Base-by-base conservation (phyloP, 176 grass and related monocot species). In the Musa acuminata region DNA sequence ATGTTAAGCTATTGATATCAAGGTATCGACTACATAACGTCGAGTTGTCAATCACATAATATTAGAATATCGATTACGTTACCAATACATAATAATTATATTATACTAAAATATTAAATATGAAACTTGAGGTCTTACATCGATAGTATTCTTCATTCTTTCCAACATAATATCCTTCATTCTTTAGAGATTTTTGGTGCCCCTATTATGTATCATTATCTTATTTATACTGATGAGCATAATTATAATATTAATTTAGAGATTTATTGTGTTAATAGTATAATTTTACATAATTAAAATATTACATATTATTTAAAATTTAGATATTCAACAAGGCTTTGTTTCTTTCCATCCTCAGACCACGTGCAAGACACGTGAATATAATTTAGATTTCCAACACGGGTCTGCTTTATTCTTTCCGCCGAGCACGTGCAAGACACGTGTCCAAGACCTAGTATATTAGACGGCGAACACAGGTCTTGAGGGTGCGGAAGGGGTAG, bases 11-110 rank as follows among this genome's bases (percentile, higher is more conserved):
- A 29, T 29, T 0, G 3, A 35, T 0, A 5, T 35, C 29, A 5
- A 5, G 3, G 0, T 35, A 0, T 35, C 0, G 3, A 4, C 0
- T 35, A 4, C 0, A 35, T 35, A 0, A 5, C 3, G 0, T 35
- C 0, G 0, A 2, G 0, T 5, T 35, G 0, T 29, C 27, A 29
- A 29, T 3, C 1, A 29, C 2, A 29, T 29, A 29, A 29, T 35
- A 4, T 35, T 4, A 4, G 3, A 0, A 35, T 35, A 0, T 29
- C 29, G 3, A 29, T 3, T 29, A 29, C 2, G 0, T 29, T 3
- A 29, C 0, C 0, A 5, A 35, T 35, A 35, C 0, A 35, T 35
- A 5, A 35, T 4, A 35, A 35, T 35, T 0, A 5, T 35, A 35
- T 35, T 35, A 4, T 5, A 35, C 29, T 35, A 35, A 0, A 5